Evolutionary conservation across 768 basidiomycete genomes (phyloP).

Genomic region (Agrocybe chaxingu): DNA sequence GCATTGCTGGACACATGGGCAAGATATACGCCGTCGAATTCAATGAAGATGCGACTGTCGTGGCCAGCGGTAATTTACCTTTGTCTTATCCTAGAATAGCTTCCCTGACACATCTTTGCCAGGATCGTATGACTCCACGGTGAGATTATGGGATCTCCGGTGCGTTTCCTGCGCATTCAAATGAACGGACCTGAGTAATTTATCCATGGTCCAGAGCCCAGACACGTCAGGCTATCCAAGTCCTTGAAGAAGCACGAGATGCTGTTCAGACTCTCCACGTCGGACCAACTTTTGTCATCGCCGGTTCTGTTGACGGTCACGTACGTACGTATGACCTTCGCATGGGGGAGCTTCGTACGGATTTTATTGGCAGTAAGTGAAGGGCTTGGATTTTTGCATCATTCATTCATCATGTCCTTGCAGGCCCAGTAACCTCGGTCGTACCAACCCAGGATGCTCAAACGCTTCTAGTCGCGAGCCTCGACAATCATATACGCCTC

Average conservation of each 20-base stretch:
- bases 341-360: slow-evolving; percentile 84
- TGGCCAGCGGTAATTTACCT: slow-evolving; percentile 70
- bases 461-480: slow-evolving; percentile 77
- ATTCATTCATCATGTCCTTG: slow-evolving; percentile 7
- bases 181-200: background rate
- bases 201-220: slow-evolving; percentile 49
- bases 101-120: slow-evolving; percentile 5
- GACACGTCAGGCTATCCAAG: slow-evolving; percentile 83
- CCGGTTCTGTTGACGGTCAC: slow-evolving; percentile 89
- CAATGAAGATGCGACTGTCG: slow-evolving; percentile 80
- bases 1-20: slow-evolving; percentile 85
- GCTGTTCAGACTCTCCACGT: slow-evolving; percentile 79
- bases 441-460: slow-evolving; percentile 76
- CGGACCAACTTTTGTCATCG: slow-evolving; percentile 59
- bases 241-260: slow-evolving; percentile 85
- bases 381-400: background rate
- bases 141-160: slow-evolving; percentile 92
- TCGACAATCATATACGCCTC: slow-evolving; percentile 82
- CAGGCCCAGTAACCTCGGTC: slow-evolving; percentile 87
- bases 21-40: slow-evolving; percentile 91
- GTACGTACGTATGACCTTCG: slow-evolving; percentile 94
- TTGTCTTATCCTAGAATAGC: background rate
- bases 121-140: slow-evolving; percentile 93
- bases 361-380: slow-evolving; percentile 85
- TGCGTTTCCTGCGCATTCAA: slow-evolving; percentile 26